Evolutionary conservation across 1,284 basidiomycete species (phyloP), one percentile per base, ranked within the genome.

Genomic region (Sporisorium iseilematis-ciliati): DNA sequence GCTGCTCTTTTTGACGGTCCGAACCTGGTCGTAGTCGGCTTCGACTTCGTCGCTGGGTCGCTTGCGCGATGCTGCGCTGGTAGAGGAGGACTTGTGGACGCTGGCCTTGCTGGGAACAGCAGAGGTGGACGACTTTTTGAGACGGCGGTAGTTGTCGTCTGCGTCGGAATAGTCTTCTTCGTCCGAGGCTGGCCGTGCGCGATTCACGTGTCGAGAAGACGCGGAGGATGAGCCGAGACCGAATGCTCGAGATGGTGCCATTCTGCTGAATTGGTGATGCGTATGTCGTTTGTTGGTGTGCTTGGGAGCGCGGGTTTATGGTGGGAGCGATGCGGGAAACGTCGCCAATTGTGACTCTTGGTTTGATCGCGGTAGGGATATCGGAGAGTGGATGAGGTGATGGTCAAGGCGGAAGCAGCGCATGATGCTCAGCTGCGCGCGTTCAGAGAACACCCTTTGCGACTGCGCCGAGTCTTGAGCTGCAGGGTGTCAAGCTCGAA

Each of bases 181-280:
- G 21, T 75, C 63, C 33, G 62, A 60, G 3, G 58, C 25, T 8
- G 56, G 42, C 11, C 56, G 66, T 21, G 58, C 62, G 8, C 54
- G 50, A 20, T 74, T 66, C 10, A 49, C 58, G 18, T 62, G 66
- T 4, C 61, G 61, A 33, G 63, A 65, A 29, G 72, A 69, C 11
- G 66, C 67, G 12, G 69, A 69, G 16, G 72, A 75, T 16, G 69
- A 72, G 20, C 57, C 55, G 25, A 72, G 41, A 3, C 57, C 61
- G 29, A 76, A 72, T 1, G 73, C 48, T 25, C 65, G 57, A 29
- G 73, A 65, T 40, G 64, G 46, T 16, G 68, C 63, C 73, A 75
- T 75, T 31, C 31, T 49, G 26, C 25, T 26, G 7, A 5, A 12
- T 26, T 46, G 11, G 10, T 46, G 23, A 11, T 46, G 16, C 12